A percentile compares a stretch with the other conserved stretches of the same genome.
phyloP scores from a whole-genome alignment of 2,329 filamentous ascomycete genomes.

The Colletotrichum abscissum region DNA sequence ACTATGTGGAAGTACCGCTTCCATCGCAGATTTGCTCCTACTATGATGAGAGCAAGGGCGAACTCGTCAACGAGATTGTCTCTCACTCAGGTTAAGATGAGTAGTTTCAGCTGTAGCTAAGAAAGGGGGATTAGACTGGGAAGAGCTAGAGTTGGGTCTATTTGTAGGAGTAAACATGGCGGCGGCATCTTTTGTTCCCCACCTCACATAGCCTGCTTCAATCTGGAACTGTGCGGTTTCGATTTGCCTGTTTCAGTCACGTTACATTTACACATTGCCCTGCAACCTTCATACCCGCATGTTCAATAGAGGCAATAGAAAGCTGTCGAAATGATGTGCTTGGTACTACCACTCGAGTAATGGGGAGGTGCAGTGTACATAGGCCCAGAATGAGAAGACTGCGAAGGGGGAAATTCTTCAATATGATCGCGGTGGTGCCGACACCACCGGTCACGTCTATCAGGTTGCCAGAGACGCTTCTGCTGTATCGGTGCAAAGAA shows the following conservation, averaged over 20 bases:
- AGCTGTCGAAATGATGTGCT: neutral
- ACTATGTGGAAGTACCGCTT: conserved; percentile 87
- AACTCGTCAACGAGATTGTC: conserved; percentile 92
- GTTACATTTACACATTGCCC: neutral
- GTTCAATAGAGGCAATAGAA: neutral
- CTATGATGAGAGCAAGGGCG: conserved; percentile 75
- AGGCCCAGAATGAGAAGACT: neutral
- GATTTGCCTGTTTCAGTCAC: neutral
- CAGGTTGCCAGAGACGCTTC: conserved; percentile 16
- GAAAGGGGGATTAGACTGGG: neutral
- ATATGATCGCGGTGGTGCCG: neutral
- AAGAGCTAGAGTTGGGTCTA: neutral
- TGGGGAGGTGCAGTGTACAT: neutral
- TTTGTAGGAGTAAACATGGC: neutral
- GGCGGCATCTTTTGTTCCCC: neutral
- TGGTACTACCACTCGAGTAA: neutral
- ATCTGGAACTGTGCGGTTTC: neutral
- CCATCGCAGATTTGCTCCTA: conserved; percentile 90
- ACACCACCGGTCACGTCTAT: conserved; percentile 19
- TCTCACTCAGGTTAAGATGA: conserved; percentile 80
- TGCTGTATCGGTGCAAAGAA: conserved; percentile 15
- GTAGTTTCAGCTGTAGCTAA: neutral
- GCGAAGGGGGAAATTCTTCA: neutral
- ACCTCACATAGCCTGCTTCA: neutral
- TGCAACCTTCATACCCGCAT: neutral